phyloP scores from a whole-genome alignment of 2,329 filamentous ascomycete species.

The Shiraia sp. region DNA sequence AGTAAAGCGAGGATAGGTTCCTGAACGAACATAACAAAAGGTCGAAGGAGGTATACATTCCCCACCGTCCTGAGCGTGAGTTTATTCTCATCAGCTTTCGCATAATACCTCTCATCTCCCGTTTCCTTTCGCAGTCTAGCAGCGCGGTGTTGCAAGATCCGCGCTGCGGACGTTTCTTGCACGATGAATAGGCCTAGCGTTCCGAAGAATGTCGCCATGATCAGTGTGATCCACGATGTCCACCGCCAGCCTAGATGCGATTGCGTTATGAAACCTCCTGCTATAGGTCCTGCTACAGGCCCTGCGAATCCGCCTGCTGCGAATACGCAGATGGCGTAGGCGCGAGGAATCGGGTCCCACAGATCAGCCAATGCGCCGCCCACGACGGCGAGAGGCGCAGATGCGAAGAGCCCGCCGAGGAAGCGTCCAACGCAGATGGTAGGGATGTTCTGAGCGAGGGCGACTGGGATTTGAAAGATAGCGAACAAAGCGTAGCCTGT shows the following conservation, averaged over 20 bases:
- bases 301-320: conserved; percentile 42
- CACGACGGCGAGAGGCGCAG: conserved; percentile 43
- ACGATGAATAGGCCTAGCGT: conserved; percentile 1
- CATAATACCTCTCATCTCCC: conserved; percentile 44
- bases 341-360: conserved; percentile 41
- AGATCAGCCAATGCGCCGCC: conserved; percentile 42
- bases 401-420: conserved; percentile 56
- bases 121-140: conserved; percentile 36
- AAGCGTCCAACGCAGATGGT: conserved; percentile 58
- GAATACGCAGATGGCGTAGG: conserved; percentile 43
- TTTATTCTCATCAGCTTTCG: conserved; percentile 59
- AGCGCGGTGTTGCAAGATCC: conserved; percentile 36
- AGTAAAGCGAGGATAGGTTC: conserved; percentile 49
- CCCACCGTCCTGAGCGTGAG: conserved; percentile 64
- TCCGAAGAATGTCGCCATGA: conserved; percentile 33
- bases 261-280: conserved; percentile 40
- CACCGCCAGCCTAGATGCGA: conserved; percentile 42
- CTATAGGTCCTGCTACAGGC: conserved; percentile 54
- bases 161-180: conserved; percentile 34
- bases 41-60: conserved; percentile 68
- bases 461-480: conserved; percentile 47
- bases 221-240: conserved; percentile 44
- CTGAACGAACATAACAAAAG: conserved; percentile 64
- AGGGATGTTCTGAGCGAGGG: conserved; percentile 52
- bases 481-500: conserved; percentile 41